Evolutionary conservation across 257 asterid species (phyloP).

Genomic region (Penstemon eatonii): DNA sequence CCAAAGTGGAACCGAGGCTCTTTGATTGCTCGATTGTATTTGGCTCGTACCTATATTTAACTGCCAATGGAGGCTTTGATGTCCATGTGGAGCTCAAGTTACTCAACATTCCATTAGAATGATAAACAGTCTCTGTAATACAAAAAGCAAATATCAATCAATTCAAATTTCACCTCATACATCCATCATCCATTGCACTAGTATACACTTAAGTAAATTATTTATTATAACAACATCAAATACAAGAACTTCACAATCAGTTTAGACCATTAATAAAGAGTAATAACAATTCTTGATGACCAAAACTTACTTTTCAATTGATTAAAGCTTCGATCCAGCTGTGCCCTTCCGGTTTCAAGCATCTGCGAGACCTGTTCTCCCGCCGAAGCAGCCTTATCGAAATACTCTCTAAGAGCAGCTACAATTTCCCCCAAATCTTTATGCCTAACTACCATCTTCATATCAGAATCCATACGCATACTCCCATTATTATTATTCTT

Average conservation of each 20-base stretch:
- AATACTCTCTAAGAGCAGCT: conserved; percentile 76
- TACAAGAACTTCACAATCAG: not conserved
- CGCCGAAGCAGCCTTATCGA: conserved; percentile 83
- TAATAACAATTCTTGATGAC: not conserved
- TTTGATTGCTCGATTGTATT: conserved; percentile 56
- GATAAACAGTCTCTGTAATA: conserved; percentile 82
- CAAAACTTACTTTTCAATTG: conserved; percentile 73
- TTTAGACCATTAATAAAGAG: not conserved
- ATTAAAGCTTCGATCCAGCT: conserved; percentile 81
- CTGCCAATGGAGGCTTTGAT: conserved; percentile 88
- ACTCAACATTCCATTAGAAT: conserved; percentile 88
- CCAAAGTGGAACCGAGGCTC: conserved; percentile 88
- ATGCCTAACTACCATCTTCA: conserved; percentile 79
- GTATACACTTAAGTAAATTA: not conserved
- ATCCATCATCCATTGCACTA: not conserved
- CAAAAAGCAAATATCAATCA: conserved; percentile 20
- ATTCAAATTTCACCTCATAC: not conserved
- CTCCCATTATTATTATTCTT: conserved; percentile 17
- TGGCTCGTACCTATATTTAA: conserved; percentile 74
- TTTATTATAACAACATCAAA: not conserved
- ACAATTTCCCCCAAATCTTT: conserved; percentile 84
- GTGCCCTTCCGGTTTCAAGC: conserved; percentile 89
- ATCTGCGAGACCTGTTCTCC: conserved; percentile 90
- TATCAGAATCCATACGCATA: conserved; percentile 43
- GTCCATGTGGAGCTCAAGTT: conserved; percentile 91